These are phyloP conservation scores for Plicaturopsis crispa DNA, from an alignment of 768 basidiomycete species.

Conservation along the genomic window DNA sequence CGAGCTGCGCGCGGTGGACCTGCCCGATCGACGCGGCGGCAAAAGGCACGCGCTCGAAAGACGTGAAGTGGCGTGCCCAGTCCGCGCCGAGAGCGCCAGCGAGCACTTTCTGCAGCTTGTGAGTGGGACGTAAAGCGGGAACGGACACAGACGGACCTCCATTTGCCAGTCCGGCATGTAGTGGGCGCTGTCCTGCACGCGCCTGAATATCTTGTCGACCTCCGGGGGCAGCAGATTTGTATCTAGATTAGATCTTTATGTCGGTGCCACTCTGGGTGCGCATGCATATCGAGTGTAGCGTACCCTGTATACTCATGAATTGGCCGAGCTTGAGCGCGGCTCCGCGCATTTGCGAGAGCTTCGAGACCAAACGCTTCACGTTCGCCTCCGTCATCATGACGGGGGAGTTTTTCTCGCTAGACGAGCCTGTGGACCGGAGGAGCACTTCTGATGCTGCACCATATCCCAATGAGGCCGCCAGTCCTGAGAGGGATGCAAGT, in stretches of 20 bases:
- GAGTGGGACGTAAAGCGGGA: not conserved
- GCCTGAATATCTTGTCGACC: conserved; percentile 79
- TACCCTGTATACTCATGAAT: conserved; percentile 94
- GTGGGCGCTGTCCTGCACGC: conserved; percentile 92
- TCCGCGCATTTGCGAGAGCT: conserved; percentile 92
- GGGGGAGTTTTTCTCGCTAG: conserved; percentile 29
- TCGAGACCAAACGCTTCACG: conserved; percentile 80
- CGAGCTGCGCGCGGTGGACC: conserved; percentile 73
- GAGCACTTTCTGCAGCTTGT: conserved; percentile 67
- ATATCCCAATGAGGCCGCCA: conserved; percentile 83
- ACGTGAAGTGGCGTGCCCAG: conserved; percentile 65
- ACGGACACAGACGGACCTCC: conserved; percentile 48
- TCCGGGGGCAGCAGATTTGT: conserved; percentile 84
- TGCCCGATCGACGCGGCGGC: conserved; percentile 97
- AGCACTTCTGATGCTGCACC: conserved; percentile 87
- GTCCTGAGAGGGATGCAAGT: conserved; percentile 40
- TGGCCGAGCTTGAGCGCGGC: conserved; percentile 96
- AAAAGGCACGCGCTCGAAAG: conserved; percentile 82
- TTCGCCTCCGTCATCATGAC: conserved; percentile 90
- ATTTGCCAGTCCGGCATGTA: conserved; percentile 99
- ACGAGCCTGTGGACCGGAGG: conserved; percentile 49
- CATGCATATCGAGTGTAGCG: too few species aligned
- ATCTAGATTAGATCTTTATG: too few species aligned
- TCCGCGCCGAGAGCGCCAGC: conserved; percentile 60
- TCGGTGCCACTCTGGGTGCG: too few species aligned